phyloP scores from a whole-genome alignment of 371 early-diverging fungal genomes.

The Cokeromyces recurvatus region DNA sequence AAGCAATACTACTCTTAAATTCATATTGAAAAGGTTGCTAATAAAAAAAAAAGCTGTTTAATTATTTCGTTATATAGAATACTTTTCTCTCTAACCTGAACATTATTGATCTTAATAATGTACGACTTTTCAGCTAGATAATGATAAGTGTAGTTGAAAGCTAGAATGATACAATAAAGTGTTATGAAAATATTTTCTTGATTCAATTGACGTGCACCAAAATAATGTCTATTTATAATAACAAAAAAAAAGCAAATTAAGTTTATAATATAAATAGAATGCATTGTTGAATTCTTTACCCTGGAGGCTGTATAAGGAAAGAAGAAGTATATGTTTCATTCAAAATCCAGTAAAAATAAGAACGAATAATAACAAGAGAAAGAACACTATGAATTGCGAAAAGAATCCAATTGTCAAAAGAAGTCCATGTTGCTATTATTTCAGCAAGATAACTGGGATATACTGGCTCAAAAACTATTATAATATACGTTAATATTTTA shows the following conservation, averaged over 20 bases:
- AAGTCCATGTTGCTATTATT: not conserved
- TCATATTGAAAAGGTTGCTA: constrained; percentile 28
- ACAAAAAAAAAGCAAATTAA: not conserved
- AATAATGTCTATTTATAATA: constrained; percentile 15
- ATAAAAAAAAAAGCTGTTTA: not conserved
- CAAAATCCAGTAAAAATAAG: constrained; percentile 11
- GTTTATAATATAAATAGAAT: not conserved
- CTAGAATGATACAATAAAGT: constrained; percentile 33
- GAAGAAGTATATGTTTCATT: constrained; percentile 8
- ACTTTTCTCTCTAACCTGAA: constrained; percentile 39
- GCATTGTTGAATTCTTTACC: constrained; percentile 1
- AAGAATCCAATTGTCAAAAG: constrained; percentile 7
- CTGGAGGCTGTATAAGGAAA: constrained; percentile 8
- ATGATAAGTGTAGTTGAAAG: constrained; percentile 21
- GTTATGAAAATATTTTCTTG: constrained; percentile 35
- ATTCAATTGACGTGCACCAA: constrained; percentile 37
- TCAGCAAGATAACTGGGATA: constrained; percentile 12
- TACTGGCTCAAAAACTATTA: constrained; percentile 9
- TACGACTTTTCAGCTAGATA: constrained; percentile 26
- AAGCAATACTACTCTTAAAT: constrained; percentile 24
- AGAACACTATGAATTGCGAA: not conserved
- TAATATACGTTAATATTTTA: not conserved
- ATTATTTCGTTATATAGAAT: not conserved
- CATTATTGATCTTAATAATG: constrained; percentile 27
- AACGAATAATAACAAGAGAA: constrained; percentile 2